These are phyloP conservation scores for Cyclotella baltica DNA, from an alignment of 108 stramenopile genomes.

Conservation along the genomic window DNA sequence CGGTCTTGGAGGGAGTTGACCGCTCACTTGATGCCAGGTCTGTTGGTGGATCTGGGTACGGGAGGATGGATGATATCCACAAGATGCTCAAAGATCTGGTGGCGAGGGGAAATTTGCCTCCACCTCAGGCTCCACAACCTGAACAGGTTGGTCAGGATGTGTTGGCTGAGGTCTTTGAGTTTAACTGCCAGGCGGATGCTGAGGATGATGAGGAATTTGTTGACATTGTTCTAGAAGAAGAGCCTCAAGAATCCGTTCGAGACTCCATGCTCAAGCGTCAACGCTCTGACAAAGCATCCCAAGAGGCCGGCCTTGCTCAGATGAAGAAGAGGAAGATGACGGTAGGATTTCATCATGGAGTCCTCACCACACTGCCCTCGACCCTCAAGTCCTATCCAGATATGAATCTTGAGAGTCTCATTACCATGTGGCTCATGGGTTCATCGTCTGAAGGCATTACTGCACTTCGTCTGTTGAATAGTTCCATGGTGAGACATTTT, in stretches of 20 bases:
- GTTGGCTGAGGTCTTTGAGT: no score
- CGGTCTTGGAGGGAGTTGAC: no score
- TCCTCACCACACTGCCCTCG: not conserved
- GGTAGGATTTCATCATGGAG: not conserved
- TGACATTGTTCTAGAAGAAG: no score
- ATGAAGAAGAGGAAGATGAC: not conserved
- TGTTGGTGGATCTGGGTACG: not conserved
- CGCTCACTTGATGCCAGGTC: not conserved
- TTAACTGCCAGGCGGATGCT: no score
- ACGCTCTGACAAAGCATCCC: no score
- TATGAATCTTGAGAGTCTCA: not conserved
- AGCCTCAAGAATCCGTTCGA: no score
- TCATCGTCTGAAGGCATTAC: not conserved
- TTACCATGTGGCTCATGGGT: conserved; percentile 4
- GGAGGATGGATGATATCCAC: not conserved
- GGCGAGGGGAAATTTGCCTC: no score
- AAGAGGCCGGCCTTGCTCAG: no score
- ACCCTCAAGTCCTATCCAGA: not conserved
- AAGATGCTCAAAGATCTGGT: no score
- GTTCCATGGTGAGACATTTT: not conserved
- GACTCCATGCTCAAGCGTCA: no score
- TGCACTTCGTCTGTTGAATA: not conserved
- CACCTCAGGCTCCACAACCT: no score
- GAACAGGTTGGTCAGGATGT: no score
- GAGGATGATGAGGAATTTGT: conserved; percentile 33